A percentile compares a stretch with the other conserved stretches of the same genome.
phyloP scores from a whole-genome alignment of 805 yeast genomes.

The Zygosaccharomyces siamensis region DNA sequence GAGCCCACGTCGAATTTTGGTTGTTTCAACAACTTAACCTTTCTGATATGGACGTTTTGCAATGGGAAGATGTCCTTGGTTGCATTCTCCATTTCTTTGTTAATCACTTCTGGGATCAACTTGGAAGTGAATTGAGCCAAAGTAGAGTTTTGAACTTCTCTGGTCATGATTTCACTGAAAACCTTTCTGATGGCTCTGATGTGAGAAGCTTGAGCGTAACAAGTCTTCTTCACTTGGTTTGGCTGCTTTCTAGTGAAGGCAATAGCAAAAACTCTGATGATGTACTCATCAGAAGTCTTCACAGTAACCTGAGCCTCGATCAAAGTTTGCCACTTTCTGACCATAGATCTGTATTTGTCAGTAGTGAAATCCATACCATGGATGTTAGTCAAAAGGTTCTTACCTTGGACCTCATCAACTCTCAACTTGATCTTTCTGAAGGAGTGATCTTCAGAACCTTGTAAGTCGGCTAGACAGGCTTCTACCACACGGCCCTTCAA shows the following conservation, averaged over 20 bases:
- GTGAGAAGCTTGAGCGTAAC: slow-evolving; percentile 97
- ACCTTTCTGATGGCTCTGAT: slow-evolving; percentile 96
- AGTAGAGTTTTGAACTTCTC: slow-evolving; percentile 92
- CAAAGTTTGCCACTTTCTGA: slow-evolving; percentile 98
- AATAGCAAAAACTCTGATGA: slow-evolving; percentile 91
- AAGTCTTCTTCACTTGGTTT: slow-evolving; percentile 95
- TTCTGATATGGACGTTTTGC: slow-evolving; percentile 98
- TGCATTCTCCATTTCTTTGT: slow-evolving; percentile 96
- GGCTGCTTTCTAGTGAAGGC: slow-evolving; percentile 98
- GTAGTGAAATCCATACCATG: slow-evolving; percentile 98
- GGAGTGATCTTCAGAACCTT: slow-evolving; percentile 98
- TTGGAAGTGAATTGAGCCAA: slow-evolving; percentile 94
- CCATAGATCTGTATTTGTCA: slow-evolving; percentile 95
- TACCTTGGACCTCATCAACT: slow-evolving; percentile 98
- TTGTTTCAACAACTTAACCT: slow-evolving; percentile 96
- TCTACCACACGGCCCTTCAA: slow-evolving; percentile 97
- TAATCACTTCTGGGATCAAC: slow-evolving; percentile 97
- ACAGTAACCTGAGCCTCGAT: slow-evolving; percentile 98
- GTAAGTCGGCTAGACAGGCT: slow-evolving; percentile 93
- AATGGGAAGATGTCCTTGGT: slow-evolving; percentile 93
- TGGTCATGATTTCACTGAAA: slow-evolving; percentile 92
- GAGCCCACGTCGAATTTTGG: slow-evolving; percentile 98
- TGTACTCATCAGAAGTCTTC: slow-evolving; percentile 96
- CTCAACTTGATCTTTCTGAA: slow-evolving; percentile 96
- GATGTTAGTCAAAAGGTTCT: slow-evolving; percentile 98